Base-by-base conservation (phyloP, 306 rosid genomes). In the Bauhinia variegata region DNA sequence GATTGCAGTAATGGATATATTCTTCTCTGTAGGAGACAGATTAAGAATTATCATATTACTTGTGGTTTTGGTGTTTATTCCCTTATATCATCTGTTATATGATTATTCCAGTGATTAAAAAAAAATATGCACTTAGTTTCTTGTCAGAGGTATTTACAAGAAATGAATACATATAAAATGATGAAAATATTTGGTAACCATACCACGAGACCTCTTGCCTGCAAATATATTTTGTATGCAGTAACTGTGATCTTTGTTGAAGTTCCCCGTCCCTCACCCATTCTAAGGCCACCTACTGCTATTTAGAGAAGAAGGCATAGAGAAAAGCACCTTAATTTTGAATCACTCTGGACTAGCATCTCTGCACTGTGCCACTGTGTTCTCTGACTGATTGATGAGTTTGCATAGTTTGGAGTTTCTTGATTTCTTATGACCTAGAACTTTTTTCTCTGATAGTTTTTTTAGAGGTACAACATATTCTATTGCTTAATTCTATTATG, bases 321-420 rank as follows among this genome's bases (percentile, higher is more conserved):
- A 51, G 51, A 47, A 33, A 50, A 23, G 59, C 48, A 12, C 32
- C 58, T 10, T 41, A 33, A 67, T 23, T 63, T 55, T 65, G 23
- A 66, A 53, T 15, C 42, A 33, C 43, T 54, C 38, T 19, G 32
- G 46, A 66, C 52, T 32, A 37, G 61, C 57, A 59, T 52, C 33
- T 43, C 38, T n/a, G 17, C 14, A 13, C 52, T 56, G 13, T 51
- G 13, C 44, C 14, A 13, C 52, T 56, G 13, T 51, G 13, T 53
- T 67, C 18, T 49, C 12, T 50, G 68, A 12, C 51, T 50, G 66
- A 57, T 3, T 60, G 70, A 77, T 60, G 60, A 46, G 41, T 50
- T 56, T 68, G 63, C 44, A 33, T 49, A 34, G 42, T 48, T 66
- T 72, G 19, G 15, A 60, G 58, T 52, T 67, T 60, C 57, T 37